Evolutionary conservation across 176 grass and related monocot genomes (phyloP), one percentile per base, ranked within the genome.

Genomic region (Panicum miliaceum): DNA sequence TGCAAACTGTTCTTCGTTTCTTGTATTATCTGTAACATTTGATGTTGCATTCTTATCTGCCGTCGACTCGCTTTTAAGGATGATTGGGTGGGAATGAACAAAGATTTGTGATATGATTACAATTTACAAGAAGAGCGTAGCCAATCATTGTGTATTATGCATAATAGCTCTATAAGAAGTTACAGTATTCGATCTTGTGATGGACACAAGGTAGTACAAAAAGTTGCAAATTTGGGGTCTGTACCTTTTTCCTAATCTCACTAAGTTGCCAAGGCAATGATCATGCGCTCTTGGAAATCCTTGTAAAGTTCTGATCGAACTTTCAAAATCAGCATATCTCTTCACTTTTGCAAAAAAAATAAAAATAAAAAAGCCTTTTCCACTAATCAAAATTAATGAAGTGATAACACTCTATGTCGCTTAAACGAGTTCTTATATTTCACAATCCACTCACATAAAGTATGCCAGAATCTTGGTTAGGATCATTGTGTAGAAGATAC

Each of bases 401-500:
- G 38, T 71, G 73, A 69, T 50, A 78, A 73, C 15, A 18, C 36
- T 38, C 38, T 75, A 71, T 86, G 32, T 76, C 81, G 57, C 69
- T 72, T 60, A 79, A 79, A 86, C 35, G 46, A 56, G 20, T 22
- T 59, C 43, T 73, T 60, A 19, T 72, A 40, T 89, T 45, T 83
- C 68, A 68, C 42, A 86, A 86, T 64, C 59, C 50, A 80, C 48
- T 93, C 76, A 93, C 54, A 95, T 71, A 89, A 96, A 88, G 84
- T 83, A 87, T 63, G 80, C 42, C 65, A 97, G 81, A 58, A 97
- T 69, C 86, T 89, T 99, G 57, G 87, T 99, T 8, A 91, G 80
- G 66, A 95, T 73, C 81, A 85, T 86, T 51, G 93, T 96, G 54
- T 99, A 96, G 77, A 99, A 10, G 43, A 96, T 87, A 36, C 86